These are phyloP conservation scores for Cladorrhinum sp. DNA, from an alignment of 2,329 filamentous ascomycete species.

Conservation along the genomic window DNA sequence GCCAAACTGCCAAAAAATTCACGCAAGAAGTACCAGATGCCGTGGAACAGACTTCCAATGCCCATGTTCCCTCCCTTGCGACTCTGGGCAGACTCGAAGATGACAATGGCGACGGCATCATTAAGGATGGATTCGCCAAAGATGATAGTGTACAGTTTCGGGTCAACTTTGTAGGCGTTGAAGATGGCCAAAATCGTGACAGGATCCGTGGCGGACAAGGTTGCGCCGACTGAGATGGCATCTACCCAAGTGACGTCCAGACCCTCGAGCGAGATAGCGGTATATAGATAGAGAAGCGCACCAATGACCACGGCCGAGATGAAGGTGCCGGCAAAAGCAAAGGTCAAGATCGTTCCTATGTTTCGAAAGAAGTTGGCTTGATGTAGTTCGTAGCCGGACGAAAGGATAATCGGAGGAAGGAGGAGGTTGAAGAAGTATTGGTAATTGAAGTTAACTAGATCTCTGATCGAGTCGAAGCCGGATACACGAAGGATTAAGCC, in stretches of 20 bases:
- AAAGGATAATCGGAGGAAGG: constrained; percentile 96
- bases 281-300: constrained; percentile 83
- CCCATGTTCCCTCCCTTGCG: constrained; percentile 74
- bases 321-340: constrained; percentile 95
- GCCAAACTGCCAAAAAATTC: constrained; percentile 93
- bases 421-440: constrained; percentile 99
- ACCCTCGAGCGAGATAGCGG: constrained; percentile 78
- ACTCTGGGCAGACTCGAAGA: constrained; percentile 95
- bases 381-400: constrained; percentile 94
- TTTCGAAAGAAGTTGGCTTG: constrained; percentile 99
- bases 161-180: constrained; percentile 98
- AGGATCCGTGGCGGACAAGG: constrained; percentile 92
- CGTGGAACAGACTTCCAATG: constrained; percentile 81
- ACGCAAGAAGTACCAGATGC: constrained; percentile 88
- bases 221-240: constrained; percentile 93
- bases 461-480: constrained; percentile 78
- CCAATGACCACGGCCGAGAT: constrained; percentile 95
- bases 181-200: constrained; percentile 98
- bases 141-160: constrained; percentile 97
- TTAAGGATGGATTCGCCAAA: constrained; percentile 98
- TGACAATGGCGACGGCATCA: constrained; percentile 95
- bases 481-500: constrained; percentile 82
- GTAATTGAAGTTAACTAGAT: constrained; percentile 93
- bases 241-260: constrained; percentile 89
- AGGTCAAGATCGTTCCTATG: constrained; percentile 94